Evolutionary conservation across 1,284 basidiomycete genomes (phyloP), one percentile per base, ranked within the genome.

Genomic region (Trichosporon faecale): DNA sequence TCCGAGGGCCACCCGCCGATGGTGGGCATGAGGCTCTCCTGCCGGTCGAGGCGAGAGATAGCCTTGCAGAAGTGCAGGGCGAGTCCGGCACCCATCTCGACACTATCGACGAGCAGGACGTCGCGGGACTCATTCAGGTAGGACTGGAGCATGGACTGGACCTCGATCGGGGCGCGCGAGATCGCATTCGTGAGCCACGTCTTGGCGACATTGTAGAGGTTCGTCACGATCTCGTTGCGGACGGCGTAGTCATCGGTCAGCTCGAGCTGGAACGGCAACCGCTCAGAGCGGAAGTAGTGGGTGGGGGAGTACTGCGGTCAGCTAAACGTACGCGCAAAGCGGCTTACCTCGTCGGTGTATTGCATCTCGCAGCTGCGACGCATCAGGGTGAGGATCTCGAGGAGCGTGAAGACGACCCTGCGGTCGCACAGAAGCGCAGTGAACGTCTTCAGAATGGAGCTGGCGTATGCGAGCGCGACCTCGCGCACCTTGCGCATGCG

Each of bases 371-470:
- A 95, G 0, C 92, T 90, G 66, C 90, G 88, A 68, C 95, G 89
- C 74, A 99, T 85, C 14, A 98, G 86, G 0, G 96, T 98, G 70
- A 99, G 86, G 57, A 94, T 90, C 80, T 99, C 97, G 57, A 99
- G 86, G 70, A 98, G 91, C 31, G 92, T 89, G 75, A 91, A 93
- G 6, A 99, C 92, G 40, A 98, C 87, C 14, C 91, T 88, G 12
- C 91, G 88, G 79, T 96, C 91, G 82, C 95, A 98, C 87, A 98
- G 91, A 71, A 99, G 85, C 8, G 94, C 94, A 0, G 97, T 95
- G 84, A 98, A 97, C 1, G 92, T 93, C n/a, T 90, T 91, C 74
- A 98, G 89, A 61, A 99, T 86, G 49, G 90, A 88, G 82, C 95
- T 89, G 29, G 97, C 86, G 78, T 93, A 97, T 80, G 88, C 89